Evolutionary conservation across 257 asterid species (phyloP), one percentile per base, ranked within the genome.

Genomic region (Gardenia jasminoides): DNA sequence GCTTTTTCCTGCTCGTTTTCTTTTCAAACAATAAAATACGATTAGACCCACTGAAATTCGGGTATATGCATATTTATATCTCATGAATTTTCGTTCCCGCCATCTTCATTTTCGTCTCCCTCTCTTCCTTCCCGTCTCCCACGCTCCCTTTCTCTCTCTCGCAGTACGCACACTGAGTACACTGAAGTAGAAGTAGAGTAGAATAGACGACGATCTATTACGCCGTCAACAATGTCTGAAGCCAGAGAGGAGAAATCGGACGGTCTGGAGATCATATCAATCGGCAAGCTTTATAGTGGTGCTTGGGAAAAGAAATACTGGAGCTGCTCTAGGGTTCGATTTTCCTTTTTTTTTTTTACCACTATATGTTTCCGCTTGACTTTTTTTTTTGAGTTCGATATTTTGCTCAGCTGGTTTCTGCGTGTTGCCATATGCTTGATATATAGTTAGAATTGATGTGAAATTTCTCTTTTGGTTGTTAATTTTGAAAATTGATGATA

Each of bases 221-320:
- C 59, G 36, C 7, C 1, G 69, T 65, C 69, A 64, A 74, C 90
- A 50, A 94, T 92, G 97, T 83, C 81, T 85, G 90, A 85, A 75
- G 52, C 41, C 0, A 22, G 58, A 22, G 88, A 83, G 11, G 92
- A 90, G 77, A 88, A 85, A 76, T 85, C 88, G 52, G 97, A 88
- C 78, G 97, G 88, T 15, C 81, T 91, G 74, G 99, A 95, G 70
- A 90, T 96, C 66, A 16, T 85, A 56, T 93, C 96, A 24, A 86
- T 93, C 80, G 98, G 98, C 64, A 92, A 84, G 86, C 84, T 92
- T 9, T 95, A 91, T 82, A 43, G 48, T 24, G 99, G 99, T 50
- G 81, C 85, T 7, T 95, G 98, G 99, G 95, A 96, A 71, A 96
- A 93, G 90, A 96, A 96, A 91, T 95, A 93, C 76, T 95, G 99